Base-by-base conservation (phyloP, 78 protist genomes). In the Dictyostelium intermedium region DNA sequence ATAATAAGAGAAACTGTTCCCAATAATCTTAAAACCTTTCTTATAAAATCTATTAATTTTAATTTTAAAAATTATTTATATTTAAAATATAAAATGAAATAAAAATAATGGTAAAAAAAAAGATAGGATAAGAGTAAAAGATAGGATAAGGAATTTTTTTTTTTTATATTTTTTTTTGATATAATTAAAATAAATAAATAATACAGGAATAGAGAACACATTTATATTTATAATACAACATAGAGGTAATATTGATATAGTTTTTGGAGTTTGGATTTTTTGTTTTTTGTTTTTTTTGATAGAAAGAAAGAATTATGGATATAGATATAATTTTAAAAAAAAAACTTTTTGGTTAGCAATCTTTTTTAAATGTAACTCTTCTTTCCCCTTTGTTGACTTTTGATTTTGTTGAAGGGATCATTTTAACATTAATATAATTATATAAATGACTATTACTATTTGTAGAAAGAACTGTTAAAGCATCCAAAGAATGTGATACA, bases 21-120 rank as follows among this genome's bases (percentile, higher is more conserved):
- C 20, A 89, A 50, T 47, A 89, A 47, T 69, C 93, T 89, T 50
- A 89, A 37, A 5, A 89, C 93, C 39, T 80, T 89, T 70, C 93
- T 60, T 5, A 89, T 89, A 39, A 89, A 89, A 66, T 80, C 93
- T 89, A 23, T 4, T 35, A 47, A 27, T 13, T 11, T 78, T 13
- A 43, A 6, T 13, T 6, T 61, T 18, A 61, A 9, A 61, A 61
- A 63, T 13, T 3, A 63, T 25, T n/a, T 25, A 25, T n/a, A 61
- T n/a, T 25, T 25, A n/a, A 63, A 27, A 6, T 6, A 7, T 3
- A n/a, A 61, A n/a, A 25, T 8, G 27, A 30, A 25, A 69, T 3
- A 30, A 2, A 7, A 32, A 69, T 69, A 32, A 32, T 70, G 45
- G 16, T 32, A 4, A 32, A 3, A 14, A 34, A 5, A 39, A 4